Evolutionary conservation across 2,329 filamentous ascomycete species (phyloP).

Genomic region (Verticillium nubilum): DNA sequence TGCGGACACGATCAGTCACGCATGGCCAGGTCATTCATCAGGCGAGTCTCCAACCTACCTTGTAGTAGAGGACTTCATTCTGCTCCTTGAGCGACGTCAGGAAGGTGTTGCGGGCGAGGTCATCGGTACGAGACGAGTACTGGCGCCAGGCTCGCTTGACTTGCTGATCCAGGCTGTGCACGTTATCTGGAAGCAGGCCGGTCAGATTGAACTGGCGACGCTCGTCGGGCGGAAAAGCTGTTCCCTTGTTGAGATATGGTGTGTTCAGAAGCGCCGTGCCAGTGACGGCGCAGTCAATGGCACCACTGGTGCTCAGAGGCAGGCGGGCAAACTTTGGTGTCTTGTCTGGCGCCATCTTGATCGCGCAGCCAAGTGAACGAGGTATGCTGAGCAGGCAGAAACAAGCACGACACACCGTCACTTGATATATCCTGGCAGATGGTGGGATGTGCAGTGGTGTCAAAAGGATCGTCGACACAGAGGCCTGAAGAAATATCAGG

Average conservation of each 20-base stretch:
- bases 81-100: slow-evolving; percentile 81
- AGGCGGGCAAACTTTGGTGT: slow-evolving; percentile 22
- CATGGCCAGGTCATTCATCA: background rate
- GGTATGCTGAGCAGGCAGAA: too few species aligned
- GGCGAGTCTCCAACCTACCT: slow-evolving; percentile 34
- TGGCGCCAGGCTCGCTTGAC: slow-evolving; percentile 74
- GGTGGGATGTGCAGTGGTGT: background rate
- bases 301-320: slow-evolving; percentile 27
- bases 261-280: slow-evolving; percentile 28
- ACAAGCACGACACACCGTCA: background rate
- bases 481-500: background rate
- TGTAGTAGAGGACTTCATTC: slow-evolving; percentile 78
- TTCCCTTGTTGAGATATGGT: slow-evolving; percentile 68
- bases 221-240: slow-evolving; percentile 67
- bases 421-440: background rate
- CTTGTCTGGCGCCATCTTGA: background rate
- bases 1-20: slow-evolving; percentile 21
- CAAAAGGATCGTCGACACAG: background rate
- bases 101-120: slow-evolving; percentile 82
- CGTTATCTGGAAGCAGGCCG: slow-evolving; percentile 65
- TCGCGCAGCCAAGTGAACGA: too few species aligned
- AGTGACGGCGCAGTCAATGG: slow-evolving; percentile 29
- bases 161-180: slow-evolving; percentile 74
- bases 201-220: slow-evolving; percentile 63
- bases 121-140: slow-evolving; percentile 56